phyloP scores from a whole-genome alignment of 1,284 basidiomycete genomes.

The Pseudozyma sp. region DNA sequence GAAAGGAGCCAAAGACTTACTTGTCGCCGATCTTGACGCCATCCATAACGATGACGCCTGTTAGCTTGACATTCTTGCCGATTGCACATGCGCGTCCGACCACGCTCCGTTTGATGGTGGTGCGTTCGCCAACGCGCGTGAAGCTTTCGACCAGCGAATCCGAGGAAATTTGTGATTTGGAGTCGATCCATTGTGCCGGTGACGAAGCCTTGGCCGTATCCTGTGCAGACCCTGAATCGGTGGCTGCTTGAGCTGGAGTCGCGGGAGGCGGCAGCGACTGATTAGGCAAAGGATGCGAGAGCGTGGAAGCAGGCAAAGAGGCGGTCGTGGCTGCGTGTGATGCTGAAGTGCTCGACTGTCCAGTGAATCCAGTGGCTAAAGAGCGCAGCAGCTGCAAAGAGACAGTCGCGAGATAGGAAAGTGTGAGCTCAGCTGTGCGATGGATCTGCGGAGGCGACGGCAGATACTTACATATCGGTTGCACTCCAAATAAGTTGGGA shows the following conservation, averaged over 20 bases:
- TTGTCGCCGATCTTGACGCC: constrained; percentile 88
- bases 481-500: constrained; percentile 83
- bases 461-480: constrained; percentile 77
- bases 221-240: constrained; percentile 13
- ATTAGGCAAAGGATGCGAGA: constrained; percentile 46
- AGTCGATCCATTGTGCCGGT: constrained; percentile 71
- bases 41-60: constrained; percentile 88
- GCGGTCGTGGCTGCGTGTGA: constrained; percentile 3
- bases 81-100: constrained; percentile 89
- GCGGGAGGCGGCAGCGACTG: constrained; percentile 27
- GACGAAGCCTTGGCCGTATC: constrained; percentile 12
- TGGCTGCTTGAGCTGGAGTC: constrained; percentile 1
- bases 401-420: not conserved
- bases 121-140: constrained; percentile 83
- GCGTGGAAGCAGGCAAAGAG: constrained; percentile 13
- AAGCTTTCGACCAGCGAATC: constrained; percentile 86
- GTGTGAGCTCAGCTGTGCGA: not conserved
- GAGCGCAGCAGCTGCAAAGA: constrained; percentile 30
- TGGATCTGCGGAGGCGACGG: not conserved
- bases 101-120: constrained; percentile 86
- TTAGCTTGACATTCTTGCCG: constrained; percentile 85
- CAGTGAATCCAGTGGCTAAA: constrained; percentile 14
- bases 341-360: constrained; percentile 21
- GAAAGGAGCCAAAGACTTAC: constrained; percentile 71
- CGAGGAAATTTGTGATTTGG: constrained; percentile 83